Percentiles rank a stretch among this genome's conserved stretches.
Conservation (phyloP, 2,329 filamentous ascomycete genomes). For the Colletotrichum destructivum region DNA sequence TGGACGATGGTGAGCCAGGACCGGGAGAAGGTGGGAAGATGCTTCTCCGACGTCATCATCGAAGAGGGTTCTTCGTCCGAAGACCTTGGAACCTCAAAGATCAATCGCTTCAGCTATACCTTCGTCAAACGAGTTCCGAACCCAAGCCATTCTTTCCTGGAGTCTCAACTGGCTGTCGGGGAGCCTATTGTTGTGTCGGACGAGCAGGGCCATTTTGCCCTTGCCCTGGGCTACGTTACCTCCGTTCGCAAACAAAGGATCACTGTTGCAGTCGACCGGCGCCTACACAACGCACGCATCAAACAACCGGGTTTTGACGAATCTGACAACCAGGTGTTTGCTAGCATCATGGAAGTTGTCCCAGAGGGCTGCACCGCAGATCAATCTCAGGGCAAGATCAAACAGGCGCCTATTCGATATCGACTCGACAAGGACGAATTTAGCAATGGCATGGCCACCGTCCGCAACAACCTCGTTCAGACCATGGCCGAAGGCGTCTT, state of each 20-base stretch:
- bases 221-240: slow-evolving; percentile 92
- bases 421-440: slow-evolving; percentile 98
- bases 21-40: slow-evolving; percentile 89
- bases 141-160: slow-evolving; percentile 84
- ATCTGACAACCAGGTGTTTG: slow-evolving; percentile 85
- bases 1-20: slow-evolving; percentile 97
- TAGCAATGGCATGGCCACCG: slow-evolving; percentile 95
- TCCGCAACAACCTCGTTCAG: slow-evolving; percentile 93
- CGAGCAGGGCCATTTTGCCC: slow-evolving; percentile 93
- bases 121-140: slow-evolving; percentile 79
- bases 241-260: slow-evolving; percentile 82
- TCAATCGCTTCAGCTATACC: slow-evolving; percentile 91
- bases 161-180: slow-evolving; percentile 88
- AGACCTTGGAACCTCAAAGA: slow-evolving; percentile 80
- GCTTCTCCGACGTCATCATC: slow-evolving; percentile 90
- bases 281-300: slow-evolving; percentile 88
- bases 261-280: slow-evolving; percentile 90
- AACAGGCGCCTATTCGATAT: slow-evolving; percentile 76
- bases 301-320: slow-evolving; percentile 83
- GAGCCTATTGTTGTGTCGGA: slow-evolving; percentile 98
- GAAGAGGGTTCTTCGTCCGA: slow-evolving; percentile 82
- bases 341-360: slow-evolving; percentile 90
- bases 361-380: slow-evolving; percentile 68
- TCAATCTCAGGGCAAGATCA: slow-evolving; percentile 66
- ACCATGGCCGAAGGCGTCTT: slow-evolving; percentile 87